Evolutionary conservation across 441 rosid genomes (phyloP).

Genomic region (Biscutella laevigata): DNA sequence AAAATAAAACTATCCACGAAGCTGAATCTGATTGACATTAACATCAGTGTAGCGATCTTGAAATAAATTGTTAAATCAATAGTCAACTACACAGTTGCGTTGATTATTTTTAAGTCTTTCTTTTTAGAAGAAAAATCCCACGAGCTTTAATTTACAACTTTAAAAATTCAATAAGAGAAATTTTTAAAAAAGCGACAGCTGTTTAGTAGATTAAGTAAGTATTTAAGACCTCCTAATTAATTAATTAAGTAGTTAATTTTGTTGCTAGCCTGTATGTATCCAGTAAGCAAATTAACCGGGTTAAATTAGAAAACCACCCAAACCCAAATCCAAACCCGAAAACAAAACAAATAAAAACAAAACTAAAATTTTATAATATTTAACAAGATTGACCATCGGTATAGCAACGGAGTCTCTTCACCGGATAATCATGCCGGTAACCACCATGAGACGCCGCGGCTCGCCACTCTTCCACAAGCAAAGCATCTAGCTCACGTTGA

Average conservation of each 20-base stretch:
- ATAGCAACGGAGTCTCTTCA: conserved; percentile 47
- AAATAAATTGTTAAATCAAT: not conserved
- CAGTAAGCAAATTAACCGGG: conserved; percentile 27
- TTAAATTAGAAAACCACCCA: conserved; percentile 9
- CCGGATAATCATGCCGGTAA: conserved; percentile 48
- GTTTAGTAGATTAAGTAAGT: conserved; percentile 14
- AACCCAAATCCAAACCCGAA: conserved; percentile 16
- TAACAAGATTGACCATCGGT: conserved; percentile 47
- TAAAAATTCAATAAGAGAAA: not conserved
- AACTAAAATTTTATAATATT: not conserved
- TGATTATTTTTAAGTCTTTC: no score
- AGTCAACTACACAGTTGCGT: conserved; percentile 9
- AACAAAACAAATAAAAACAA: not conserved
- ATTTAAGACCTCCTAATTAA: conserved; percentile 14
- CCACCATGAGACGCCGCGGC: conserved; percentile 34
- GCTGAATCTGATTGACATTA: no score
- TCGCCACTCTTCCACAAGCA: conserved; percentile 54
- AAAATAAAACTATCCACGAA: no score
- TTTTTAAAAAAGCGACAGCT: conserved; percentile 17
- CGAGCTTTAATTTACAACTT: conserved; percentile 19
- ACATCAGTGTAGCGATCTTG: no score
- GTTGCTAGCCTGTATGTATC: conserved; percentile 28
- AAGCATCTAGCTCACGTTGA: conserved; percentile 39
- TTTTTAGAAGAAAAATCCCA: conserved; percentile 14
- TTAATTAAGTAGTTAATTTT: conserved; percentile 9